Percentiles rank a stretch among this genome's conserved stretches.
Conservation (phyloP, 2,329 filamentous ascomycete species). For the Tolypocladium cylindrosporum region DNA sequence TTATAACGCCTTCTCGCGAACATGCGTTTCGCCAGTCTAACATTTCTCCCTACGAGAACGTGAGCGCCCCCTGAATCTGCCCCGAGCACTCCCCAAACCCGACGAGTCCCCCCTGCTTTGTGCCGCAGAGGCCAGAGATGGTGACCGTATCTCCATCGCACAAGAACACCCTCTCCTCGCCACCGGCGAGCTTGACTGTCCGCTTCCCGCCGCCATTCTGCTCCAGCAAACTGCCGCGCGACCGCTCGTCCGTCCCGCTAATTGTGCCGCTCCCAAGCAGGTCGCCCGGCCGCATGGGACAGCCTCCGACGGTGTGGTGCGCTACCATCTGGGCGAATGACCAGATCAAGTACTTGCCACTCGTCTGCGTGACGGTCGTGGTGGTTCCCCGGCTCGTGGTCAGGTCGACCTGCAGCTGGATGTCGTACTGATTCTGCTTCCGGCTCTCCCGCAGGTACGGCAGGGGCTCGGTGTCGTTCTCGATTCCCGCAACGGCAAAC, state of each 20-base stretch:
- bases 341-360: slow-evolving; percentile 49
- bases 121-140: slow-evolving; percentile 48
- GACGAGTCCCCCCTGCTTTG: not conserved
- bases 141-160: slow-evolving; percentile 64
- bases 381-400: slow-evolving; percentile 20
- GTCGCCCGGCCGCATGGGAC: slow-evolving; percentile 64
- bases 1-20: too few relatives aligned
- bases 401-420: slow-evolving; percentile 24
- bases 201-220: slow-evolving; percentile 60
- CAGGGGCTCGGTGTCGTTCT: slow-evolving; percentile 23
- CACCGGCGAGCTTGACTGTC: slow-evolving; percentile 50
- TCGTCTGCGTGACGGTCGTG: slow-evolving; percentile 21
- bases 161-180: slow-evolving; percentile 60
- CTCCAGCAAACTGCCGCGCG: slow-evolving; percentile 62
- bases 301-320: slow-evolving; percentile 70
- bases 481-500: slow-evolving; percentile 12
- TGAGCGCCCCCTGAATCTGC: too few relatives aligned
- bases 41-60: too few relatives aligned
- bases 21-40: too few relatives aligned
- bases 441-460: slow-evolving; percentile 47
- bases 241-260: slow-evolving; percentile 49
- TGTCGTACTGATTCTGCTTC: slow-evolving; percentile 23
- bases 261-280: slow-evolving; percentile 73
- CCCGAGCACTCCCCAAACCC: not conserved
- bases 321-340: slow-evolving; percentile 79